Percentiles rank a stretch among this genome's conserved stretches.
Conservation (phyloP, 2,329 filamentous ascomycete genomes). For the Fusarium sororula region DNA sequence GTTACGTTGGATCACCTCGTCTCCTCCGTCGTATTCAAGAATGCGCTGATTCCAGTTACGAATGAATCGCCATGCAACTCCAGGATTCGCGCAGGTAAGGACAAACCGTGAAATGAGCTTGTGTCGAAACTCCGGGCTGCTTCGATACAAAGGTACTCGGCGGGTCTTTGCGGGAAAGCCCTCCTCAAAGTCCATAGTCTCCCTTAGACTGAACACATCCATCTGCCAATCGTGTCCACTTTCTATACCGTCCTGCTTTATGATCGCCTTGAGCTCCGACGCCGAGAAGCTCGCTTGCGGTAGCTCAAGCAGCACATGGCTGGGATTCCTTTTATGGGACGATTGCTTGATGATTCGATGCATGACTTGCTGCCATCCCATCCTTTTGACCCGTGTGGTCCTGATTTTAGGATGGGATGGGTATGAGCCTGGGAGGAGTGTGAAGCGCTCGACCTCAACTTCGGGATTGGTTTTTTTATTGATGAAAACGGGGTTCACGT, state of each 20-base stretch:
- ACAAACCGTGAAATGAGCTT: slow-evolving; percentile 45
- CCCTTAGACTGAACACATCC: slow-evolving; percentile 20
- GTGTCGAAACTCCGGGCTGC: slow-evolving; percentile 27
- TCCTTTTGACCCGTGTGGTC: slow-evolving; percentile 33
- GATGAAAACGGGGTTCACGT: slow-evolving; percentile 41
- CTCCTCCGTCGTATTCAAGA: slow-evolving; percentile 33
- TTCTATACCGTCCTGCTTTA: slow-evolving; percentile 15
- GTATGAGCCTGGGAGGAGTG: slow-evolving; percentile 43
- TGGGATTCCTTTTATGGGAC: slow-evolving; percentile 39
- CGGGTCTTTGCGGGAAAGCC: not conserved
- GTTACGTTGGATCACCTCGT: slow-evolving; percentile 24
- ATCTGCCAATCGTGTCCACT: slow-evolving; percentile 24
- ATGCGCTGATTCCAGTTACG: slow-evolving; percentile 53
- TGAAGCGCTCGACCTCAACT: slow-evolving; percentile 42
- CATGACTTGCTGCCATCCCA: slow-evolving; percentile 42
- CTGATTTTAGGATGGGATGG: slow-evolving; percentile 6
- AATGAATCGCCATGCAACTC: slow-evolving; percentile 52
- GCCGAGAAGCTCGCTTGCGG: slow-evolving; percentile 45
- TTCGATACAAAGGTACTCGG: slow-evolving; percentile 1
- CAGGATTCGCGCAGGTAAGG: slow-evolving; percentile 44
- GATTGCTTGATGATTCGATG: slow-evolving; percentile 32
- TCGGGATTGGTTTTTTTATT: slow-evolving; percentile 16
- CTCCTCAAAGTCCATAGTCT: slow-evolving; percentile 1
- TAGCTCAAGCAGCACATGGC: slow-evolving; percentile 45
- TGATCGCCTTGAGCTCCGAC: slow-evolving; percentile 18